Conservation (phyloP, 768 basidiomycete genomes). For the Xerocomus potaroensis region DNA sequence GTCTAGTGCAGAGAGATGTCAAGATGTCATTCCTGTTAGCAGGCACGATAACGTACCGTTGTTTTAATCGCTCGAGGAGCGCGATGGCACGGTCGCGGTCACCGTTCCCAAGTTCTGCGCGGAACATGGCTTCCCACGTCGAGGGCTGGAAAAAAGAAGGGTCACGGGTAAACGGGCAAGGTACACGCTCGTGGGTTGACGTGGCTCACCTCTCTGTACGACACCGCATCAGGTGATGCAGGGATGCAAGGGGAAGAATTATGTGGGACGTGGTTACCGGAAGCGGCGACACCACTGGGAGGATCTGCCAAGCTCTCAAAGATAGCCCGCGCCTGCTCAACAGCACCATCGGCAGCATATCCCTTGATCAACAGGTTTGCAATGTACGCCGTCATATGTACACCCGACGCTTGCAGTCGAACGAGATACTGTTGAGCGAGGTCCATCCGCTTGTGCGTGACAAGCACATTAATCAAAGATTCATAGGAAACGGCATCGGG, state of each 20-base stretch:
- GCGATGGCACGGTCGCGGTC: constrained; percentile 64
- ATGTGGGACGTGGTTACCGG: constrained; percentile 82
- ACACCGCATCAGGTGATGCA: constrained; percentile 39
- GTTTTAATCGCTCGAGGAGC: constrained; percentile 66
- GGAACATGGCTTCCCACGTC: constrained; percentile 95
- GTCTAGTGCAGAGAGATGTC: constrained; percentile 38
- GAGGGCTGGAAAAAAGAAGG: constrained; percentile 53
- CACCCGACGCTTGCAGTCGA: constrained; percentile 55
- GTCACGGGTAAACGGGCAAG: too few relatives aligned
- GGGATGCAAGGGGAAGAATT: constrained; percentile 36
- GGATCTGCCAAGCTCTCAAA: constrained; percentile 84
- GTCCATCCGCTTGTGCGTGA: constrained; percentile 73
- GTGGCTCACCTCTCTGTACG: constrained; percentile 32
- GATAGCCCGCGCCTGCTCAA: constrained; percentile 66
- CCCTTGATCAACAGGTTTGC: constrained; percentile 65
- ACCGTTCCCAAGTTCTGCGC: constrained; percentile 80
- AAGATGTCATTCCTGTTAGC: too few relatives aligned
- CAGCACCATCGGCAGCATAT: constrained; percentile 60
- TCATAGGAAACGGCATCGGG: constrained; percentile 89
- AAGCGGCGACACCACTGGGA: constrained; percentile 77
- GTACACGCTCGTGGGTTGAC: too few relatives aligned
- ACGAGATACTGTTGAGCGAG: constrained; percentile 65
- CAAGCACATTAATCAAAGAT: constrained; percentile 81
- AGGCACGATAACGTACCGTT: too few relatives aligned
- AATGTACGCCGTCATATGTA: constrained; percentile 94